These are phyloP conservation scores for Plasmodium gaboni DNA, from an alignment of 169 alveolate species.

Conservation along the genomic window DNA sequence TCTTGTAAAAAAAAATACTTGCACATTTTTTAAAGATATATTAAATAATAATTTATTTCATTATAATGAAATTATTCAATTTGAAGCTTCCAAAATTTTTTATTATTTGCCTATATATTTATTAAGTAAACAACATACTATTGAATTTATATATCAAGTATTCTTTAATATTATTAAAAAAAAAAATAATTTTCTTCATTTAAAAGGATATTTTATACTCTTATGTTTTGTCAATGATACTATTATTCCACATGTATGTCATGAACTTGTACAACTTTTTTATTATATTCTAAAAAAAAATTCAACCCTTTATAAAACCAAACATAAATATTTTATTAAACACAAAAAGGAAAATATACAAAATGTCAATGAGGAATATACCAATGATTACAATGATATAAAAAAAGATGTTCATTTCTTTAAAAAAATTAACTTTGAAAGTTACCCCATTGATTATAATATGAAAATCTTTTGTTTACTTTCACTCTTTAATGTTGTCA, in stretches of 20 bases:
- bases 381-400: not conserved
- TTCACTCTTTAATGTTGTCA: conserved; percentile 50
- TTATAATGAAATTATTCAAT: conserved; percentile 74
- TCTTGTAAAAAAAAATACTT: conserved; percentile 49
- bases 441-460: conserved; percentile 48
- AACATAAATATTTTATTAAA: not conserved
- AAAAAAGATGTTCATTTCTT: conserved; percentile 16
- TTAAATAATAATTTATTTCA: conserved; percentile 70
- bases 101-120: conserved; percentile 66
- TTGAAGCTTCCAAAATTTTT: conserved; percentile 69
- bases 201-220: conserved; percentile 64
- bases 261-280: conserved; percentile 10
- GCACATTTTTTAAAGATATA: conserved; percentile 44
- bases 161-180: conserved; percentile 25
- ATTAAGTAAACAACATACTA: conserved; percentile 2
- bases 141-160: conserved; percentile 47
- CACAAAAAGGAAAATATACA: not conserved
- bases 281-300: conserved; percentile 31
- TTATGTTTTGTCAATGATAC: conserved; percentile 35
- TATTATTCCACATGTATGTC: conserved; percentile 23
- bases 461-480: conserved; percentile 60
- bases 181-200: conserved; percentile 57
- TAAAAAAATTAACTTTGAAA: conserved; percentile 25
- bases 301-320: conserved; percentile 39
- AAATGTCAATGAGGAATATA: not conserved